Percentiles rank a stretch among this genome's conserved stretches.
Conservation (phyloP, 78 protist genomes). For the slime mould (Dictyostelium discoideum) region DNA sequence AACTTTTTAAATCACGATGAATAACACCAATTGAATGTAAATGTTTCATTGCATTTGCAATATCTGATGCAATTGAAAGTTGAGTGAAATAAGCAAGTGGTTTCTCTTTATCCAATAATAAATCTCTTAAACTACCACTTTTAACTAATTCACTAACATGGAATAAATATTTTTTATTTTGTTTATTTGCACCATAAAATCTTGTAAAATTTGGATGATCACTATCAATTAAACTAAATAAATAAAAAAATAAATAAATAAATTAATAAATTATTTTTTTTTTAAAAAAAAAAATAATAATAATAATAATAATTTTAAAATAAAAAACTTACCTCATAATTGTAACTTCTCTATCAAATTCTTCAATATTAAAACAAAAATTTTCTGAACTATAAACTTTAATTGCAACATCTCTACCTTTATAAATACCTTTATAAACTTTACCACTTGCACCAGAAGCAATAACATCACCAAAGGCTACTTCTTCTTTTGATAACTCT, state of each 20-base stretch:
- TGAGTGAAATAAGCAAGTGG: slow-evolving; percentile 24
- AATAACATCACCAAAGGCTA: slow-evolving; percentile 45
- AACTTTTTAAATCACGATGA: slow-evolving; percentile 76
- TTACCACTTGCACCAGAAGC: slow-evolving; percentile 82
- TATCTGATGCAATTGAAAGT: slow-evolving; percentile 54
- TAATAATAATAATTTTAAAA: too few relatives aligned
- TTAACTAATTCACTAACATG: slow-evolving; percentile 39
- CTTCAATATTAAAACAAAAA: slow-evolving; percentile 57
- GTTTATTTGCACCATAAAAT: slow-evolving; percentile 72
- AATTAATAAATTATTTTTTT: not conserved
- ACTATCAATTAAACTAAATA: slow-evolving; percentile 33
- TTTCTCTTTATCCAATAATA: slow-evolving; percentile 26
- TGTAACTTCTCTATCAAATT: slow-evolving; percentile 71
- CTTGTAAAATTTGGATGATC: slow-evolving; percentile 55
- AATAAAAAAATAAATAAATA: not conserved
- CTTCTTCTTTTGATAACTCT: slow-evolving; percentile 29
- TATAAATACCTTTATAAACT: slow-evolving; percentile 57
- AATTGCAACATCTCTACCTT: slow-evolving; percentile 77
- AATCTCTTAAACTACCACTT: slow-evolving; percentile 58
- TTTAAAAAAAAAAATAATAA: too few relatives aligned
- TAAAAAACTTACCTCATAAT: slow-evolving; percentile 74
- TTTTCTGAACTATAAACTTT: slow-evolving; percentile 65
- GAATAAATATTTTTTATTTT: slow-evolving; percentile 49
- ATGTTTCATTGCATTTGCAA: slow-evolving; percentile 75
- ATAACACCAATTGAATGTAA: slow-evolving; percentile 73